These are phyloP conservation scores for Sisymbrium irio DNA, from an alignment of 345 rosid genomes.

Conservation along the genomic window DNA sequence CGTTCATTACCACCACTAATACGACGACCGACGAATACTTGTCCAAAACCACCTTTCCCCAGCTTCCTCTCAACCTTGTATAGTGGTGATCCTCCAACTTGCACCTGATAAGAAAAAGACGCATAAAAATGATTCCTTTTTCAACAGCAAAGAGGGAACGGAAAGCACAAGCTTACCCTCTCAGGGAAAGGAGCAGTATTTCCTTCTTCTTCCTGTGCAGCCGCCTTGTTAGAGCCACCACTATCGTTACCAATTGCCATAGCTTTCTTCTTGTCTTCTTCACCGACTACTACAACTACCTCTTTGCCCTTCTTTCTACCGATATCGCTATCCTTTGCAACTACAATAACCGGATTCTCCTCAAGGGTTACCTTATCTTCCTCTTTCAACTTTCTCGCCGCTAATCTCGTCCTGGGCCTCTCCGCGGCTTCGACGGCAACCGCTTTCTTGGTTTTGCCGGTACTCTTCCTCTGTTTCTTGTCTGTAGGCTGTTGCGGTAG, in stretches of 20 bases:
- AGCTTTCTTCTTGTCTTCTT: conserved; percentile 34
- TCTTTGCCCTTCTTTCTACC: conserved; percentile 38
- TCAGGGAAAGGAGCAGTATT: conserved; percentile 88
- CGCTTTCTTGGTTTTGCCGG: conserved; percentile 45
- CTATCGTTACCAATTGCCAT: conserved; percentile 60
- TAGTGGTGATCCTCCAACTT: conserved; percentile 87
- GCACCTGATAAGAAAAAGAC: conserved; percentile 81
- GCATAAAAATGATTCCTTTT: no score
- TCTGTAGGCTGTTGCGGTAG: conserved; percentile 22
- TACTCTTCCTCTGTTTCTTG: conserved; percentile 28
- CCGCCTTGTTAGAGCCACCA: conserved; percentile 78
- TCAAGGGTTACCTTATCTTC: conserved; percentile 29
- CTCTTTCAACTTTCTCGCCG: conserved; percentile 43
- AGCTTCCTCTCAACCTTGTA: conserved; percentile 84
- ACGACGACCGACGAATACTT: conserved; percentile 97
- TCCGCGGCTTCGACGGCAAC: conserved; percentile 32
- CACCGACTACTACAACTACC: conserved; percentile 16
- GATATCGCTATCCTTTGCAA: conserved; percentile 35
- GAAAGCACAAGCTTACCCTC: conserved; percentile 49
- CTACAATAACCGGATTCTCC: conserved; percentile 34
- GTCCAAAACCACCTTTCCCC: conserved; percentile 99
- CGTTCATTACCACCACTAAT: conserved; percentile 64
- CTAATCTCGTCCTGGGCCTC: conserved; percentile 66
- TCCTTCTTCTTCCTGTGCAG: conserved; percentile 87
- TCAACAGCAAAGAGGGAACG: no score